Conservation (phyloP, 306 rosid genomes). For the Acacia crassicarpa region DNA sequence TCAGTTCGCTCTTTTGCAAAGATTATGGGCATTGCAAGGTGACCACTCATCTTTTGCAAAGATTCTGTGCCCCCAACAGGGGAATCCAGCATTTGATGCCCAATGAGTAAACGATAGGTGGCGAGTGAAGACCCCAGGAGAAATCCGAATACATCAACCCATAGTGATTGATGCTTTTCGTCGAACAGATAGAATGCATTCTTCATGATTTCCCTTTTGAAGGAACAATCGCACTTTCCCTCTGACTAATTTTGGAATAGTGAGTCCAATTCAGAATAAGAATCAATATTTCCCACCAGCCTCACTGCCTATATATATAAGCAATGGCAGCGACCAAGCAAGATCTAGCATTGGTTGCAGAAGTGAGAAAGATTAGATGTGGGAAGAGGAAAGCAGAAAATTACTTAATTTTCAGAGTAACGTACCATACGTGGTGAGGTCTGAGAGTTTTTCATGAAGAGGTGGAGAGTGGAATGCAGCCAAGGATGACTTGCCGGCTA, state of each 20-base stretch:
- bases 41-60: conserved; percentile 15
- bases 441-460: conserved; percentile 39
- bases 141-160: neutral
- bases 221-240: conserved; percentile 14
- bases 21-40: neutral
- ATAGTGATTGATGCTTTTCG: conserved; percentile 12
- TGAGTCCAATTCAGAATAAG: conserved; percentile 30
- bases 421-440: conserved; percentile 7
- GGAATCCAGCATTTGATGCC: conserved; percentile 27
- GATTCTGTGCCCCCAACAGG: conserved; percentile 38
- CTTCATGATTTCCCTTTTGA: conserved; percentile 10
- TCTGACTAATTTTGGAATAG: neutral
- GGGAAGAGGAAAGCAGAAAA: neutral
- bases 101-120: conserved; percentile 21
- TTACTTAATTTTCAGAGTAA: neutral
- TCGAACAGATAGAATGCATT: neutral
- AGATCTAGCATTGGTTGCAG: neutral
- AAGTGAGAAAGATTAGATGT: neutral
- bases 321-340: neutral
- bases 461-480: conserved; percentile 44
- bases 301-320: neutral
- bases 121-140: conserved; percentile 9
- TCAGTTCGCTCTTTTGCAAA: neutral
- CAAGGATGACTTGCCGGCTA: conserved; percentile 51
- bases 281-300: conserved; percentile 24